A percentile compares a stretch with the other conserved stretches of the same genome.
Conservation (phyloP, 345 rosid genomes). For the Heritiera littoralis region DNA sequence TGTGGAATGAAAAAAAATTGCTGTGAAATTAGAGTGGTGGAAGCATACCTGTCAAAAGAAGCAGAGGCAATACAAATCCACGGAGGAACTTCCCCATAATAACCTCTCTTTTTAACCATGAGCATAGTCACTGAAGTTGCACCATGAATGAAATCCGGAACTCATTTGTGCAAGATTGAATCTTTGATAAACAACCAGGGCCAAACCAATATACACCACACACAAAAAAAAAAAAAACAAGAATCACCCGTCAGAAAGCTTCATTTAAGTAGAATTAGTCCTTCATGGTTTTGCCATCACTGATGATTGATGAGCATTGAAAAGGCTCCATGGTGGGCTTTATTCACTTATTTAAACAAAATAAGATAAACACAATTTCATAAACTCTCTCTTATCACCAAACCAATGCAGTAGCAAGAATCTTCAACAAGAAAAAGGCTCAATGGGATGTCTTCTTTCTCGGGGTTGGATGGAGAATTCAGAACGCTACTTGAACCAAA, state of each 20-base stretch:
- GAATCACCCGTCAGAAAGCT: not conserved
- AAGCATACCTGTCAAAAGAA: slow-evolving; percentile 48
- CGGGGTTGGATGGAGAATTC: not conserved
- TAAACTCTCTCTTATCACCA: not conserved
- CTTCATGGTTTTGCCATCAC: no score
- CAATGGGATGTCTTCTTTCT: not conserved
- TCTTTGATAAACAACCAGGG: slow-evolving; percentile 3
- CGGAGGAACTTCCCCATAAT: slow-evolving; percentile 44
- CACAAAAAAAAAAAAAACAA: not conserved
- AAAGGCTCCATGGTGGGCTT: not conserved
- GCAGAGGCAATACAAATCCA: slow-evolving; percentile 51
- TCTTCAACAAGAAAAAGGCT: not conserved
- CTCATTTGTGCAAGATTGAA: slow-evolving; percentile 15
- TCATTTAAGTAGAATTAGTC: not conserved
- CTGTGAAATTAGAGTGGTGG: not conserved
- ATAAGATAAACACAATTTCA: slow-evolving; percentile 3
- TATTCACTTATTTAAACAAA: not conserved
- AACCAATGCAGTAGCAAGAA: not conserved
- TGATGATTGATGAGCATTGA: not conserved
- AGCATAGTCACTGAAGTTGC: not conserved
- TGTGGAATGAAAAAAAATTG: not conserved
- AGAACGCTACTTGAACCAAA: not conserved
- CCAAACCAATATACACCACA: not conserved
- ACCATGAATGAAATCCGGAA: not conserved
- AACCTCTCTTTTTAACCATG: not conserved